Evolutionary conservation across 768 basidiomycete genomes (phyloP).

Genomic region (Tulasnella sp.): DNA sequence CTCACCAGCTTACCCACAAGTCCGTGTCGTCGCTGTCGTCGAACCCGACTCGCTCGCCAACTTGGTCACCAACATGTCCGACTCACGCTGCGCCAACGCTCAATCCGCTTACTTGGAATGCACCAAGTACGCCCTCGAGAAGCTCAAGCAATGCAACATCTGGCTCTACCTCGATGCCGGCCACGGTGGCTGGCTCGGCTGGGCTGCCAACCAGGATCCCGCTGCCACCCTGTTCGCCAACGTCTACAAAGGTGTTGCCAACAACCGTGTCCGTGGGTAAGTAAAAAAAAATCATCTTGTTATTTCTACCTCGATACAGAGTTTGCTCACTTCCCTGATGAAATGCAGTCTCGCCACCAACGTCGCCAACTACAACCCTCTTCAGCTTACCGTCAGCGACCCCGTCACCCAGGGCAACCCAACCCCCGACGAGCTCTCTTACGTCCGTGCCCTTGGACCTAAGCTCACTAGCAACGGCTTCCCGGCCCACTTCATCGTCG

Average conservation of each 20-base stretch:
- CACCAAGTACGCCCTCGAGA: slow-evolving; percentile 42
- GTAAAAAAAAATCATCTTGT: no score
- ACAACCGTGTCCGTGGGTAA: no score
- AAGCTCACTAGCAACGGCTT: no score
- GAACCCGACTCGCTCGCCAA: slow-evolving; percentile 67
- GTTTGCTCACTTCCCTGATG: no score
- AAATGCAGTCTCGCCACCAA: no score
- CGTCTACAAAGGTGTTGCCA: slow-evolving; percentile 50
- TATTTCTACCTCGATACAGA: no score
- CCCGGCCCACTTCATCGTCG: no score
- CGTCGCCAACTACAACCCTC: no score
- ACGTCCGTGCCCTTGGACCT: no score
- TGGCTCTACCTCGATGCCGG: slow-evolving; percentile 62
- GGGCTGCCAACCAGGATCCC: slow-evolving; percentile 55
- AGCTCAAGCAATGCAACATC: slow-evolving; percentile 53
- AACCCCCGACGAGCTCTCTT: no score
- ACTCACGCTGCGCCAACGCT: slow-evolving; percentile 53
- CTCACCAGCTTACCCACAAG: slow-evolving; percentile 52
- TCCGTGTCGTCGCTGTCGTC: slow-evolving; percentile 60
- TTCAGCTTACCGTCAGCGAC: no score
- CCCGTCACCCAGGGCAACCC: no score
- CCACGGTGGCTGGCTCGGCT: slow-evolving; percentile 56
- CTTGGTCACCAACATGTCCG: slow-evolving; percentile 62
- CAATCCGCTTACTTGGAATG: slow-evolving; percentile 43
- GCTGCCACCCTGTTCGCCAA: slow-evolving; percentile 53